Base-by-base conservation (phyloP, 352 stramenopile genomes). In the Phytopythium ostracodes region DNA sequence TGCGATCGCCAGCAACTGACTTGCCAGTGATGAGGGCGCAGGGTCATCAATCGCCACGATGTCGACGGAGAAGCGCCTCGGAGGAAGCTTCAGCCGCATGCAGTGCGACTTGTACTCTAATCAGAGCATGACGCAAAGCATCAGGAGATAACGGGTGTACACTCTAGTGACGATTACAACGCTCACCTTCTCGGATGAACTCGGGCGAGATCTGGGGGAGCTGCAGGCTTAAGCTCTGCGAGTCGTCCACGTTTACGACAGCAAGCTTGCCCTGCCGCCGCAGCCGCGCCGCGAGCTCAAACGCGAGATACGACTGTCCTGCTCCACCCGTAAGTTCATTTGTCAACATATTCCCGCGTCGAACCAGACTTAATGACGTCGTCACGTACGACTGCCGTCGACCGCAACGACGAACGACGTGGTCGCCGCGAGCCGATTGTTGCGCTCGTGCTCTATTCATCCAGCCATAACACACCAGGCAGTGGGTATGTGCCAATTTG, bases 301-400 rank as follows among this genome's bases (percentile, higher is more conserved):
- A 91, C 14, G 79, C 77, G 29, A 87, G 65, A 44, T 77, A 88
- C 8, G 79, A 80, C 66, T 91, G 81, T 15, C 81, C 79, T 91
- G 46, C 22, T 52, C n/a, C n/a, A n/a, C n/a, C n/a, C n/a, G n/a
- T n/a, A n/a, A n/a, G n/a, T n/a, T n/a, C n/a, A n/a, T n/a, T n/a
- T n/a, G n/a, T n/a, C n/a, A n/a, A n/a, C n/a, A n/a, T n/a, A n/a
- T n/a, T n/a, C n/a, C n/a, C n/a, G n/a, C n/a, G n/a, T n/a, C n/a
- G n/a, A n/a, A n/a, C n/a, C n/a, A n/a, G n/a, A n/a, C n/a, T n/a
- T n/a, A n/a, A n/a, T n/a, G n/a, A n/a, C 52, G 27, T 15, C 27
- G 24, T 15, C 18, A 67, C 81, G 29, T 79, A 91, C 81, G 79
- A 31, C 79, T 89, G n/a, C 81, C 79, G 29, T 91, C 81, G 18